phyloP scores from a whole-genome alignment of 1,284 basidiomycete genomes.

The Abortiporus biennis region DNA sequence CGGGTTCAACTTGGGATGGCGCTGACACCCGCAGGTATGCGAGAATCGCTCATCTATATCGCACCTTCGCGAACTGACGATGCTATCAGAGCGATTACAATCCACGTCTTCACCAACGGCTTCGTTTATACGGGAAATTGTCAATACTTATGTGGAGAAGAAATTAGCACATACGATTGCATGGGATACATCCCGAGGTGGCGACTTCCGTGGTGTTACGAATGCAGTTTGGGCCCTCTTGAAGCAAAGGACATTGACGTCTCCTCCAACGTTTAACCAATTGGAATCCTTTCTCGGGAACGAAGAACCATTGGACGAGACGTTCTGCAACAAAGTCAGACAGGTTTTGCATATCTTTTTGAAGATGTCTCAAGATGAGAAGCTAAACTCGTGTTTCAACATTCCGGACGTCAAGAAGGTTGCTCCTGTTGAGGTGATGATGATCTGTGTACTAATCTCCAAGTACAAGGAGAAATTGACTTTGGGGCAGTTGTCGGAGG shows the following conservation, averaged over 20 bases:
- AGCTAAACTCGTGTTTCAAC: conserved; percentile 31
- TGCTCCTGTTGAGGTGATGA: conserved; percentile 42
- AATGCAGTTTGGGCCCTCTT: conserved; percentile 37
- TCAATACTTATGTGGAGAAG: conserved; percentile 28
- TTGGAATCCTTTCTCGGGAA: conserved; percentile 38
- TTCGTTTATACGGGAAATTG: conserved; percentile 34
- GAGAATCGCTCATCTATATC: too few relatives aligned
- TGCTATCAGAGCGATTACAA: conserved; percentile 36
- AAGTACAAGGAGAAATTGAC: conserved; percentile 29
- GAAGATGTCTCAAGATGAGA: conserved; percentile 30
- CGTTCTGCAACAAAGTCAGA: conserved; percentile 26
- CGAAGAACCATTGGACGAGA: conserved; percentile 20
- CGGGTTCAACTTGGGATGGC: conserved; percentile 39
- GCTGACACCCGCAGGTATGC: conserved; percentile 38
- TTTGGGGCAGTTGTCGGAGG: conserved; percentile 34
- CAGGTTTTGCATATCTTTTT: conserved; percentile 38
- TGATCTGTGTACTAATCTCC: conserved; percentile 40
- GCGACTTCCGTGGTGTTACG: conserved; percentile 41
- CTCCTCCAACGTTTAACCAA: conserved; percentile 27
- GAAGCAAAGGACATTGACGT: conserved; percentile 23
- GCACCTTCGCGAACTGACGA: neutral
- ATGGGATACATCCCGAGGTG: conserved; percentile 39
- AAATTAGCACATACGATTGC: conserved; percentile 39
- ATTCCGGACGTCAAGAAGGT: conserved; percentile 29
- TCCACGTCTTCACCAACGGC: conserved; percentile 40